phyloP scores from a whole-genome alignment of 495 filamentous ascomycete genomes.

The Penicillium pulvis region DNA sequence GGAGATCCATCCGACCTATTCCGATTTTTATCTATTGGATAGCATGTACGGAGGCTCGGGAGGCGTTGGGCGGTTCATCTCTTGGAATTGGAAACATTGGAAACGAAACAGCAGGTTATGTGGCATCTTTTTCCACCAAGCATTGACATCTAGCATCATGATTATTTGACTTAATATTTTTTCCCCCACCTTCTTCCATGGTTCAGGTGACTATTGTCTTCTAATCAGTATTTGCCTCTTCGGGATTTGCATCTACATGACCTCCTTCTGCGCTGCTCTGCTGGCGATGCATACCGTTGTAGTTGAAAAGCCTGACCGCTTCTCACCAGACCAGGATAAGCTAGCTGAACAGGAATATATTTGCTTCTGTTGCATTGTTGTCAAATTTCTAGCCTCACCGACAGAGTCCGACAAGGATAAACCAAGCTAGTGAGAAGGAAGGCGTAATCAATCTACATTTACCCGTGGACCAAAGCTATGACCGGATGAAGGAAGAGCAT shows the following conservation, averaged over 20 bases:
- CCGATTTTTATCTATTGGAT: slow-evolving; percentile 12
- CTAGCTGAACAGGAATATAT: background rate
- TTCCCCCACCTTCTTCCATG: background rate
- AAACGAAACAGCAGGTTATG: background rate
- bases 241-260: slow-evolving; percentile 1
- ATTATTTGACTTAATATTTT: background rate
- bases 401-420: background rate
- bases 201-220: background rate
- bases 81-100: background rate
- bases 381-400: background rate
- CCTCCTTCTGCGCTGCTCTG: slow-evolving; percentile 13
- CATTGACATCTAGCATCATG: slow-evolving; percentile 4
- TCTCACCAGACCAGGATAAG: background rate
- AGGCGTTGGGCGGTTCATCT: slow-evolving; percentile 12
- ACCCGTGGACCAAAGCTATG: background rate
- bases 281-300: slow-evolving; percentile 22
- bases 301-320: slow-evolving; percentile 17
- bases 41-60: slow-evolving; percentile 6
- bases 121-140: background rate
- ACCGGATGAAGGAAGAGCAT: background rate
- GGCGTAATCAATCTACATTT: too few relatives aligned
- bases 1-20: slow-evolving; percentile 5
- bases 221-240: background rate
- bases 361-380: background rate
- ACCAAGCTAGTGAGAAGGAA: background rate